Percentiles rank a stretch among this genome's conserved stretches.
Evolutionary conservation across 805 yeast genomes (phyloP).

Genomic region (Isabelozyma heimii): DNA sequence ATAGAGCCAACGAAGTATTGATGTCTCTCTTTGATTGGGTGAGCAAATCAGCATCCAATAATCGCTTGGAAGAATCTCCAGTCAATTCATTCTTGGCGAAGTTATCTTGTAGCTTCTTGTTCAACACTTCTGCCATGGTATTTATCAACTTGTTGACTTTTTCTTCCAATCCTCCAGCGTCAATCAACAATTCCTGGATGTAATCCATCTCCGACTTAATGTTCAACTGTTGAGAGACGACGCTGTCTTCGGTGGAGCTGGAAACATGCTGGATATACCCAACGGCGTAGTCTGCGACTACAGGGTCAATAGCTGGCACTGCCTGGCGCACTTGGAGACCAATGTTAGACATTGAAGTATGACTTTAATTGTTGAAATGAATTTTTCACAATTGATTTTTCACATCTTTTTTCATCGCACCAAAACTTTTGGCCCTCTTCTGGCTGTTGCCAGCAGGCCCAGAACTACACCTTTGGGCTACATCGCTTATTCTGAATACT

Average conservation of each 20-base stretch:
- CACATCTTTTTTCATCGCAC: neutral
- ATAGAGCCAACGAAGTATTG: constrained; percentile 69
- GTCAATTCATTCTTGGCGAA: constrained; percentile 73
- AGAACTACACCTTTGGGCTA: no score
- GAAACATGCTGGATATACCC: constrained; percentile 87
- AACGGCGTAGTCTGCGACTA: constrained; percentile 84
- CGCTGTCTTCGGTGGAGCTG: constrained; percentile 76
- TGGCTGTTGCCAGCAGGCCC: no score
- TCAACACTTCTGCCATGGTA: constrained; percentile 47
- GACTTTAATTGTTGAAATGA: neutral
- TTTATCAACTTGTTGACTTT: constrained; percentile 51
- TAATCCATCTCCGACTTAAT: constrained; percentile 67
- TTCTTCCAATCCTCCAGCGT: constrained; percentile 77
- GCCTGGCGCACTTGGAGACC: constrained; percentile 75
- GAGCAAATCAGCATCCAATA: constrained; percentile 73
- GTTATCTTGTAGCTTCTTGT: constrained; percentile 58
- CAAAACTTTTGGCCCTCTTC: no score
- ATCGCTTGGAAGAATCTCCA: constrained; percentile 85
- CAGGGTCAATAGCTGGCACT: constrained; percentile 79
- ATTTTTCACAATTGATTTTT: neutral
- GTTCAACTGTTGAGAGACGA: constrained; percentile 70
- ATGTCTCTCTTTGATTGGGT: constrained; percentile 59
- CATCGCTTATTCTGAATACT: no score
- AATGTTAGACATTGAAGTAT: constrained; percentile 35
- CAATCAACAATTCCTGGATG: constrained; percentile 58